These are phyloP conservation scores for Irpex sp. DNA, from an alignment of 1,284 basidiomycete genomes.

Conservation along the genomic window DNA sequence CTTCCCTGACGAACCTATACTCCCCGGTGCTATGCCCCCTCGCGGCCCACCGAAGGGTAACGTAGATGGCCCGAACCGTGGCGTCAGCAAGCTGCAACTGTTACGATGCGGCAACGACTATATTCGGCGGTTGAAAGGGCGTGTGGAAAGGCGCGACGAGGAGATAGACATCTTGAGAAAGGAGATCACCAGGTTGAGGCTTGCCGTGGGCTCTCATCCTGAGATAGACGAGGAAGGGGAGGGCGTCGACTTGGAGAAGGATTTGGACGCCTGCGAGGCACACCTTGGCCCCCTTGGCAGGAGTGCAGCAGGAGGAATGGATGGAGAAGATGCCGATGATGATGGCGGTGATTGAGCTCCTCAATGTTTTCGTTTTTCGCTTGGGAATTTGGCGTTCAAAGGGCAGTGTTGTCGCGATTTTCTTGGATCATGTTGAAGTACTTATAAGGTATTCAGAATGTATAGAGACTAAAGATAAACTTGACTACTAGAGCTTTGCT, in stretches of 20 bases:
- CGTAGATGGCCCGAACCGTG: slow-evolving; percentile 87
- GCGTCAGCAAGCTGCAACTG: slow-evolving; percentile 93
- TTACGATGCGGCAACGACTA: slow-evolving; percentile 66
- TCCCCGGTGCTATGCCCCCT: slow-evolving; percentile 84
- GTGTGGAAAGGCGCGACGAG: slow-evolving; percentile 80
- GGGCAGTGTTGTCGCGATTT: not conserved
- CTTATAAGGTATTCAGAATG: not conserved
- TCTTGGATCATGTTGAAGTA: not conserved
- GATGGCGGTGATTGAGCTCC: slow-evolving; percentile 19
- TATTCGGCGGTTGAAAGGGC: slow-evolving; percentile 58
- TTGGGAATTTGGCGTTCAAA: not conserved
- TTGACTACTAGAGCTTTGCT: not conserved
- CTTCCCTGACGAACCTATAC: slow-evolving; percentile 55
- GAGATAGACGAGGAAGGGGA: slow-evolving; percentile 24
- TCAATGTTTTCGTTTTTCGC: not conserved
- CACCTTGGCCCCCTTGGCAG: slow-evolving; percentile 17
- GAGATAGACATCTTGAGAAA: slow-evolving; percentile 71
- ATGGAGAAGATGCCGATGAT: slow-evolving; percentile 29
- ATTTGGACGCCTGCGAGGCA: slow-evolving; percentile 30
- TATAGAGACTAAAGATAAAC: not conserved
- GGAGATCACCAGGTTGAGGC: slow-evolving; percentile 67
- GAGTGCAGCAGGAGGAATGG: slow-evolving; percentile 14
- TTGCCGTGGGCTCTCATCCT: slow-evolving; percentile 12
- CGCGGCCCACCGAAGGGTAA: slow-evolving; percentile 84
- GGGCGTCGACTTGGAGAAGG: slow-evolving; percentile 28